These are phyloP conservation scores for Phylloporus scabripes DNA, from an alignment of 768 basidiomycete genomes.

Conservation along the genomic window DNA sequence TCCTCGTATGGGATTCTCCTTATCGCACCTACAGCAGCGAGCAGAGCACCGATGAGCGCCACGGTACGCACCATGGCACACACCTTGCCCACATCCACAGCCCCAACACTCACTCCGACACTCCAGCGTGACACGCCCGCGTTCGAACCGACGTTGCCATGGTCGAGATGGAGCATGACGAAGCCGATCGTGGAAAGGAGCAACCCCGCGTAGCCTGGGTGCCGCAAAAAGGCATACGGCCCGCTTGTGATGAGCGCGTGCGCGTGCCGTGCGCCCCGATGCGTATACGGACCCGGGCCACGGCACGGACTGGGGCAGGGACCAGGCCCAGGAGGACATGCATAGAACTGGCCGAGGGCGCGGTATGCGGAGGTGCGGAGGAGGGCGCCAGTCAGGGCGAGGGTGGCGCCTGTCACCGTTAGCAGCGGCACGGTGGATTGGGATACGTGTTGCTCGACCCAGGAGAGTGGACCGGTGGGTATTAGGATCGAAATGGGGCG, in stretches of 20 bases:
- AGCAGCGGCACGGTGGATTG: not conserved
- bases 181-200: slow-evolving; percentile 21
- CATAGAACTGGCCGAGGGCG: slow-evolving; percentile 22
- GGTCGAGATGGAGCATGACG: slow-evolving; percentile 10
- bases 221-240: slow-evolving; percentile 26
- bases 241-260: slow-evolving; percentile 26
- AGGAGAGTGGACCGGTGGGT: not conserved
- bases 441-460: not conserved
- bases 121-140: not conserved
- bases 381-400: slow-evolving; percentile 37
- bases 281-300: not conserved
- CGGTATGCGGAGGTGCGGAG: slow-evolving; percentile 34
- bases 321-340: slow-evolving; percentile 3
- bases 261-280: not conserved
- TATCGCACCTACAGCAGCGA: slow-evolving; percentile 6
- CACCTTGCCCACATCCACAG: not conserved
- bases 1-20: slow-evolving; percentile 12
- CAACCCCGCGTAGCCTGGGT: slow-evolving; percentile 31
- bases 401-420: slow-evolving; percentile 32
- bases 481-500: not conserved
- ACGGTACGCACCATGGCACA: slow-evolving; percentile 5
- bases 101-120: not conserved
- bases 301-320: not conserved
- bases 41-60: slow-evolving; percentile 7
- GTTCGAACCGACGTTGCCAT: not conserved